Conservation (phyloP, 1,284 basidiomycete species). For the Ceratorhiza oryzae-sativae region DNA sequence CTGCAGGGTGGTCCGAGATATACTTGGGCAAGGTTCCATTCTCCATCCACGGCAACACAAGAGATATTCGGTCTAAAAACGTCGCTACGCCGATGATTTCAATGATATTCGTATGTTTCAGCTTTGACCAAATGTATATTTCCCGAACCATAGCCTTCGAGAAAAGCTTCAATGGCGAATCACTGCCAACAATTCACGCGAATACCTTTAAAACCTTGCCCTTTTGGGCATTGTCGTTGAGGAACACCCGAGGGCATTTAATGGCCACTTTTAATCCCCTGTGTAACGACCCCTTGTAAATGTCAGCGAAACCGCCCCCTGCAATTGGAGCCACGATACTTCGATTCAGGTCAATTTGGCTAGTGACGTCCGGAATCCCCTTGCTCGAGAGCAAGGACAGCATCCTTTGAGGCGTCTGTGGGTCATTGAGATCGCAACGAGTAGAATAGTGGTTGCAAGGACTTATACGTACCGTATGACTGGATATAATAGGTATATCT, state of each 20-base stretch:
- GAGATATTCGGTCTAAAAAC: background rate
- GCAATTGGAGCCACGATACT: background rate
- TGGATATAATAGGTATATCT: no score
- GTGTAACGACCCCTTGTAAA: background rate
- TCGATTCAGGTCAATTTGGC: background rate
- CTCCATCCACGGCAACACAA: conserved; percentile 19
- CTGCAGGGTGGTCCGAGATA: background rate
- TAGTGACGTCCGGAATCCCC: background rate
- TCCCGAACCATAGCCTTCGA: conserved; percentile 3
- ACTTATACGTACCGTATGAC: no score
- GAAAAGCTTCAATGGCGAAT: background rate
- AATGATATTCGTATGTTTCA: background rate
- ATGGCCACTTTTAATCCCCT: background rate
- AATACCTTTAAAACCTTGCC: background rate
- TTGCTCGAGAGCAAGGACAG: no score
- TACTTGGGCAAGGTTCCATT: background rate
- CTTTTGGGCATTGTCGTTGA: background rate
- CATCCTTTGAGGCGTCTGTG: no score
- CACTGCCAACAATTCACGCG: background rate
- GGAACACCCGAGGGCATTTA: background rate
- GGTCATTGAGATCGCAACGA: no score
- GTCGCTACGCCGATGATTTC: background rate
- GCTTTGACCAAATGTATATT: conserved; percentile 20
- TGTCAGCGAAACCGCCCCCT: conserved; percentile 9
- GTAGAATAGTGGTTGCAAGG: no score